These are phyloP conservation scores for Coemansia sp. DNA, from an alignment of 192 early-diverging fungal genomes.

Conservation along the genomic window DNA sequence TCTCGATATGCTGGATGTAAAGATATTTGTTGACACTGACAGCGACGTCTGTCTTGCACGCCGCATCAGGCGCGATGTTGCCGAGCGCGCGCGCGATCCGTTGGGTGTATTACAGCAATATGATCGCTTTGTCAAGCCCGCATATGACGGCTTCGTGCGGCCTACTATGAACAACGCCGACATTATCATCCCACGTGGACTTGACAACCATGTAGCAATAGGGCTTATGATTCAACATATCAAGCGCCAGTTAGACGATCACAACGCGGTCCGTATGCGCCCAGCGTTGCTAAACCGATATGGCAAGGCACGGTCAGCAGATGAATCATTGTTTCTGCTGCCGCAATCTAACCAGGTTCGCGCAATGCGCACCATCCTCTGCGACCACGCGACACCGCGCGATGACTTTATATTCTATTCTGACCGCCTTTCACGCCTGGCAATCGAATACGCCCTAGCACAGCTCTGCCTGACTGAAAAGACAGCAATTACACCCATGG, in stretches of 20 bases:
- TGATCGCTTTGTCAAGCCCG: slow-evolving; percentile 88
- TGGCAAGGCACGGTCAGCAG: slow-evolving; percentile 8
- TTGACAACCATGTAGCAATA: slow-evolving; percentile 89
- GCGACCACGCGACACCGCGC: slow-evolving; percentile 66
- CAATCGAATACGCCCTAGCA: slow-evolving; percentile 76
- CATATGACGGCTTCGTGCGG: slow-evolving; percentile 87
- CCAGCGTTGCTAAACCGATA: slow-evolving; percentile 36
- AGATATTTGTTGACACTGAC: slow-evolving; percentile 95
- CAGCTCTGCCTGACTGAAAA: slow-evolving; percentile 56
- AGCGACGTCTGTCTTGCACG: slow-evolving; percentile 87
- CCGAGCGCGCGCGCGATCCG: slow-evolving; percentile 84
- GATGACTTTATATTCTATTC: slow-evolving; percentile 92
- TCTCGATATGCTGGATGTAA: slow-evolving; percentile 78
- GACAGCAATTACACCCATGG: slow-evolving; percentile 62
- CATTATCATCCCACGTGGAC: slow-evolving; percentile 87
- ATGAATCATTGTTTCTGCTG: slow-evolving; percentile 43
- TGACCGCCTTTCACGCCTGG: slow-evolving; percentile 80
- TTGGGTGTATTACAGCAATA: slow-evolving; percentile 89
- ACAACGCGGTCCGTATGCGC: slow-evolving; percentile 47
- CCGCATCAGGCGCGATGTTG: slow-evolving; percentile 86
- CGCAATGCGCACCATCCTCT: slow-evolving; percentile 81
- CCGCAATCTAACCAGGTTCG: slow-evolving; percentile 54
- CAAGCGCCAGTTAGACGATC: slow-evolving; percentile 76
- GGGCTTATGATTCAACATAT: slow-evolving; percentile 90
- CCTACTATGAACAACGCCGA: slow-evolving; percentile 94